Conservation (phyloP, 2,329 filamentous ascomycete species). For the Diplodia intermedia region DNA sequence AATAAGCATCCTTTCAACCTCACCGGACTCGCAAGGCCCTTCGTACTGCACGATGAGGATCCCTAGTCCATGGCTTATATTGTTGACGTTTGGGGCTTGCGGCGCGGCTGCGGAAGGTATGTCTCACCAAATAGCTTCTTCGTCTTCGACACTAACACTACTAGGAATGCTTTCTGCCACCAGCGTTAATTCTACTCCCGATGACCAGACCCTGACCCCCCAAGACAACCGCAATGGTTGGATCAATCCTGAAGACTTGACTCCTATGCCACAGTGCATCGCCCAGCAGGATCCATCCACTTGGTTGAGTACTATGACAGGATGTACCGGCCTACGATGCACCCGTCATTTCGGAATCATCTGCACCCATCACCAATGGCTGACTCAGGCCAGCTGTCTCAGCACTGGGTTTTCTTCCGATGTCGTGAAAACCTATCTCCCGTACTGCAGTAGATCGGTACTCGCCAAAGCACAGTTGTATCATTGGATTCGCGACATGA, state of each 20-base stretch:
- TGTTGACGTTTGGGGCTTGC: constrained; percentile 30
- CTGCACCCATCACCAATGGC: constrained; percentile 46
- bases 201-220: constrained; percentile 31
- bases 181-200: not conserved
- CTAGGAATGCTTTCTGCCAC: constrained; percentile 7
- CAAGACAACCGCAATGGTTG: constrained; percentile 40
- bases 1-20: not conserved
- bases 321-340: constrained; percentile 42
- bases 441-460: constrained; percentile 43
- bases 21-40: not conserved
- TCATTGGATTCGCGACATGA: constrained; percentile 40
- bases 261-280: constrained; percentile 47
- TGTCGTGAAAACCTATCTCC: constrained; percentile 39
- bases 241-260: constrained; percentile 47
- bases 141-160: constrained; percentile 21
- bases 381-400: constrained; percentile 45
- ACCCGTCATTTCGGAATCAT: constrained; percentile 44
- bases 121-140: constrained; percentile 3
- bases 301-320: constrained; percentile 45
- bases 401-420: constrained; percentile 41
- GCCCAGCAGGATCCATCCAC: constrained; percentile 44
- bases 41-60: constrained; percentile 31
- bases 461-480: constrained; percentile 46
- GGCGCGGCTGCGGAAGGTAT: constrained; percentile 33
- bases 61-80: constrained; percentile 10